Evolutionary conservation across 1,284 basidiomycete genomes (phyloP), one percentile per base, ranked within the genome.

Genomic region (Cryptococcus sp.): DNA sequence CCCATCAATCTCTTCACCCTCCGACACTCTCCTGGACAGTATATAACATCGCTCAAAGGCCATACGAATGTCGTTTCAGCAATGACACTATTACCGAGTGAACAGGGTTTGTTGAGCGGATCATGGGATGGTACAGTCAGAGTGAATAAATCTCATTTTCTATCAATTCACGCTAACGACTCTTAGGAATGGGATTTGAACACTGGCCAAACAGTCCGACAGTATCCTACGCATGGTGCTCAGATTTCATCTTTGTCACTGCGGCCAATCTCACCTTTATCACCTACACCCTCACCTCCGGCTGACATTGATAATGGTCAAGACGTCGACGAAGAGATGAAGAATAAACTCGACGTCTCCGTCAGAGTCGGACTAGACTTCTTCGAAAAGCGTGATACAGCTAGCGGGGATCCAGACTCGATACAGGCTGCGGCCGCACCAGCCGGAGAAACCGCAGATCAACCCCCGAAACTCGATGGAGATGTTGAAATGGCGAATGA

Each of bases 131-230:
- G 90, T 3, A 85, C 89, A 59, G 87, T 93, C 4, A 81, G 86
- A 56, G 94, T 94, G 73, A 75, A 89, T 81, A 1, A 4, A 51
- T 53, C 41, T 44, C 11, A 30, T 35, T 11, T 30, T 14, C 4
- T 35, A 14, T 36, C 14, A 23, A 38, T 35, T 30, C 56, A 32
- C 14, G 30, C 44, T 46, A 31, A 46, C 44, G 2, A 8, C 13
- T n/a, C 2, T 14, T 70, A 97, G 90, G 89, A 96, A 84, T 98
- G 96, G 95, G 95, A 98, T 77, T 81, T 98, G 49, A 90, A 98
- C 68, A 95, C 88, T 0, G 96, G 96, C 1, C 83, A 90, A 63
- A 79, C 81, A 36, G 82, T 87, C 4, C 84, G 93, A 46, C 84
- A 82, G 42, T 98, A 90, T 68, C 85, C 83, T 0, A 84, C 87